Evolutionary conservation across 208 protist genomes (phyloP).

Genomic region (Trypanosoma vivax): DNA sequence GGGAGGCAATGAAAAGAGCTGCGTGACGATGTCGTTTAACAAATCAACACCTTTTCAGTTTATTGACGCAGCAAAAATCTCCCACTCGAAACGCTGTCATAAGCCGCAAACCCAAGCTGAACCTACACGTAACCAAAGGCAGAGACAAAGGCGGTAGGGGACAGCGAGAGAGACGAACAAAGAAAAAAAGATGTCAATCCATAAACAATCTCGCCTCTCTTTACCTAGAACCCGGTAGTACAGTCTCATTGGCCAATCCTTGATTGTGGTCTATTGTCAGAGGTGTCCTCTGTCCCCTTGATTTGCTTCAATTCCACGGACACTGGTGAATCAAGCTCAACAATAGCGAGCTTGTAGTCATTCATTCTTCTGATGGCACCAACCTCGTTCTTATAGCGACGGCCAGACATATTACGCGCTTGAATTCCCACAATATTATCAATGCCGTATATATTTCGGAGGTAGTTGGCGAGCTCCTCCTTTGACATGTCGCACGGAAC

Average conservation of each 20-base stretch:
- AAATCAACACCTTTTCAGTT: too few relatives aligned
- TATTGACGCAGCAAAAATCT: too few relatives aligned
- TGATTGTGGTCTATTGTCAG: slow-evolving; percentile 67
- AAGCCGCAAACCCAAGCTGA: too few relatives aligned
- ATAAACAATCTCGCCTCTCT: too few relatives aligned
- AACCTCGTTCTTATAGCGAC: slow-evolving; percentile 84
- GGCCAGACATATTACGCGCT: slow-evolving; percentile 65
- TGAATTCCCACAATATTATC: slow-evolving; percentile 70
- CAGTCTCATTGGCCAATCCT: slow-evolving; percentile 34
- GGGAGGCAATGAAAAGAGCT: too few relatives aligned
- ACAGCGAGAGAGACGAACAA: too few relatives aligned
- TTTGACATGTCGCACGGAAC: slow-evolving; percentile 82
- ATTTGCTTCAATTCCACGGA: slow-evolving; percentile 83
- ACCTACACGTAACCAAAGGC: too few relatives aligned
- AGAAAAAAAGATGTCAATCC: too few relatives aligned
- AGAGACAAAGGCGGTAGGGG: too few relatives aligned
- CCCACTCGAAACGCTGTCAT: too few relatives aligned
- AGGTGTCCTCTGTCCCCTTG: slow-evolving; percentile 83
- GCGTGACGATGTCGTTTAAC: too few relatives aligned
- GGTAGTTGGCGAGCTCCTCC: slow-evolving; percentile 80
- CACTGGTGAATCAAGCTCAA: slow-evolving; percentile 78
- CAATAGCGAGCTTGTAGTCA: slow-evolving; percentile 76
- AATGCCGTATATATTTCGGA: slow-evolving; percentile 79
- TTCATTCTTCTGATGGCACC: slow-evolving; percentile 71
- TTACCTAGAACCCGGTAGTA: background rate